Percentiles rank a stretch among this genome's conserved stretches.
Evolutionary conservation across 1,139 yeast genomes (phyloP).

Genomic region (Hyphopichia khmerensis): DNA sequence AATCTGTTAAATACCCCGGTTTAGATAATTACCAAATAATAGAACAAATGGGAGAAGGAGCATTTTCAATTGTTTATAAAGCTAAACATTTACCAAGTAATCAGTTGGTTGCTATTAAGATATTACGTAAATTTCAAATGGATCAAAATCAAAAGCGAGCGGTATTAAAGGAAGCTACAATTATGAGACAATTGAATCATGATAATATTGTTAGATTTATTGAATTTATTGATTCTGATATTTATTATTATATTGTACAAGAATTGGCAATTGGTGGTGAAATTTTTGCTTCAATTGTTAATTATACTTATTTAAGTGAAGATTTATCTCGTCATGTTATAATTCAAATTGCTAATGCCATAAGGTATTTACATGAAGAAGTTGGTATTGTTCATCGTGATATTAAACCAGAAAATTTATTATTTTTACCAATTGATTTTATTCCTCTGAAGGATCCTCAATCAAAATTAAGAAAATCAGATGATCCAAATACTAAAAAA

Average conservation of each 20-base stretch:
- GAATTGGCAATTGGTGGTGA: constrained; percentile 58
- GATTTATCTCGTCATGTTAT: constrained; percentile 54
- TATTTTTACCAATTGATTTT: constrained; percentile 63
- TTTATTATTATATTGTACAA: constrained; percentile 52
- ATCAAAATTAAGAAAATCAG: constrained; percentile 41
- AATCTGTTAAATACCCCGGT: constrained; percentile 43
- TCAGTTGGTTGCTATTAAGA: constrained; percentile 67
- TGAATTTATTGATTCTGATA: constrained; percentile 48
- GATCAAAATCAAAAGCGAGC: constrained; percentile 53
- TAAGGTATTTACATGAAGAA: constrained; percentile 53
- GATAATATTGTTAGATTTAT: constrained; percentile 49
- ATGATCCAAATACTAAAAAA: constrained; percentile 46
- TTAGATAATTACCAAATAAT: constrained; percentile 52
- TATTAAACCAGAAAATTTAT: constrained; percentile 55
- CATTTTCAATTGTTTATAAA: constrained; percentile 84
- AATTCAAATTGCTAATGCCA: constrained; percentile 48
- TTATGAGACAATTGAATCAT: constrained; percentile 55
- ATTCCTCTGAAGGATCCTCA: constrained; percentile 37
- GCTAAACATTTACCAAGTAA: constrained; percentile 50
- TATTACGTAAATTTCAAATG: constrained; percentile 56
- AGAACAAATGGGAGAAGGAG: constrained; percentile 87
- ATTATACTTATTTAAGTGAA: constrained; percentile 55
- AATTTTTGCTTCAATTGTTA: constrained; percentile 55
- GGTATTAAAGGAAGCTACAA: constrained; percentile 57
- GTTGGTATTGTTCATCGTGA: constrained; percentile 59